These are phyloP conservation scores for Trichoderma asperelloides DNA, from an alignment of 495 filamentous ascomycete species.

Conservation along the genomic window DNA sequence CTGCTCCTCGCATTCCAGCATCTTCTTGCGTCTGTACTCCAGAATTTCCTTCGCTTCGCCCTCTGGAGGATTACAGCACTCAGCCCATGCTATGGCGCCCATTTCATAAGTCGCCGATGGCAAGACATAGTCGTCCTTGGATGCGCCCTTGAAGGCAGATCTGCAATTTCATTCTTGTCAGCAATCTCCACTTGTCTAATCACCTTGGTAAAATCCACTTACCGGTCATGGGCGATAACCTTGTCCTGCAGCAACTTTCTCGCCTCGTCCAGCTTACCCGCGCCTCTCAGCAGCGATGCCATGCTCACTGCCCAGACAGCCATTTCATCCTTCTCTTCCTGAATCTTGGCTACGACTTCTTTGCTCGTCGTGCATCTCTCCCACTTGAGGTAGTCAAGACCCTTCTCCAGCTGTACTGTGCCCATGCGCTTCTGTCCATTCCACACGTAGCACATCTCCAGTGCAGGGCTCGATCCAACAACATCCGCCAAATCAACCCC, in stretches of 20 bases:
- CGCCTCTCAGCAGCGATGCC: constrained; percentile 56
- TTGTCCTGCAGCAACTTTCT: constrained; percentile 50
- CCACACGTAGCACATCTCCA: constrained; percentile 98
- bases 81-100: constrained; percentile 72
- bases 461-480: constrained; percentile 70
- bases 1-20: constrained; percentile 60
- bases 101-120: constrained; percentile 85
- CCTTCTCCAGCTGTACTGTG: constrained; percentile 51
- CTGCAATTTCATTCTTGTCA: constrained; percentile 22
- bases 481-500: constrained; percentile 68
- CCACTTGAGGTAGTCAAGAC: constrained; percentile 58
- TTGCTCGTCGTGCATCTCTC: constrained; percentile 42
- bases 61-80: constrained; percentile 27
- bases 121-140: constrained; percentile 72
- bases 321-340: constrained; percentile 68
- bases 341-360: constrained; percentile 48
- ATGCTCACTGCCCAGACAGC: constrained; percentile 58
- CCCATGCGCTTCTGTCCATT: constrained; percentile 73
- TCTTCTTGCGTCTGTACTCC: constrained; percentile 40
- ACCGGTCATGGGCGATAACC: constrained; percentile 54
- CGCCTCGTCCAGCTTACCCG: constrained; percentile 54
- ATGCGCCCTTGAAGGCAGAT: constrained; percentile 57
- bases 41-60: constrained; percentile 13
- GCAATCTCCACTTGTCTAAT: background rate
- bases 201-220: constrained; percentile 16